phyloP scores from a whole-genome alignment of 1,284 basidiomycete genomes.

The Athelia sp. region DNA sequence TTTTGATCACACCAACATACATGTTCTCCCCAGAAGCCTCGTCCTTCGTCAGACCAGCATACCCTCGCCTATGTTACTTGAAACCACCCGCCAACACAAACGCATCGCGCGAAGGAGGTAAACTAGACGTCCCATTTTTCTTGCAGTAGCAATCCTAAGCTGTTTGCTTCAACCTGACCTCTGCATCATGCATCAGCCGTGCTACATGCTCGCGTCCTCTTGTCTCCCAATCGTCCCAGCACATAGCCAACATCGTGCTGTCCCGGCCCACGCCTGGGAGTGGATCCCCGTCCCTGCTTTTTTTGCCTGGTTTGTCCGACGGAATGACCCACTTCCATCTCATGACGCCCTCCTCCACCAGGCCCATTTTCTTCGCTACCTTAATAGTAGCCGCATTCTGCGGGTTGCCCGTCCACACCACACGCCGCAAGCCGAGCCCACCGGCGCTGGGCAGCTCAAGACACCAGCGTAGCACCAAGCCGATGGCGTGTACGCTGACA shows the following conservation, averaged over 20 bases:
- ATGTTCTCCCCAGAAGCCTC: too few relatives aligned
- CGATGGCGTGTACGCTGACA: slow-evolving; percentile 41
- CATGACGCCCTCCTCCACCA: slow-evolving; percentile 46
- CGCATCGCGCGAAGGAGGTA: too few relatives aligned
- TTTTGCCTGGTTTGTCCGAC: slow-evolving; percentile 26
- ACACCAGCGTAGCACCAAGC: slow-evolving; percentile 42
- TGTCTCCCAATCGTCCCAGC: slow-evolving; percentile 46
- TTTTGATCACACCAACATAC: too few relatives aligned
- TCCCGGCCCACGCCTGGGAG: slow-evolving; percentile 30
- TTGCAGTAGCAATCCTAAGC: too few relatives aligned
- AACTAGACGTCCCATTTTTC: too few relatives aligned
- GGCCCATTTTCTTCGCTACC: slow-evolving; percentile 55
- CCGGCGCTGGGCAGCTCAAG: slow-evolving; percentile 47
- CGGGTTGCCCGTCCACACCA: slow-evolving; percentile 51
- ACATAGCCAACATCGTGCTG: slow-evolving; percentile 32
- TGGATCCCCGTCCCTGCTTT: slow-evolving; percentile 23
- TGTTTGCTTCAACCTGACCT: too few relatives aligned
- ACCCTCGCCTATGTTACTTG: too few relatives aligned
- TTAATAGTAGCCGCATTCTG: slow-evolving; percentile 42
- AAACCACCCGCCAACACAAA: too few relatives aligned
- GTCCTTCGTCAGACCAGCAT: too few relatives aligned
- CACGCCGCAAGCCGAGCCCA: slow-evolving; percentile 56
- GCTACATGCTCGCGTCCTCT: slow-evolving; percentile 9
- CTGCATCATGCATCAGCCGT: not conserved
- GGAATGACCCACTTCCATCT: slow-evolving; percentile 46